Base-by-base conservation (phyloP, 1,139 yeast species). In the Casaregolazyma suthepensis region DNA sequence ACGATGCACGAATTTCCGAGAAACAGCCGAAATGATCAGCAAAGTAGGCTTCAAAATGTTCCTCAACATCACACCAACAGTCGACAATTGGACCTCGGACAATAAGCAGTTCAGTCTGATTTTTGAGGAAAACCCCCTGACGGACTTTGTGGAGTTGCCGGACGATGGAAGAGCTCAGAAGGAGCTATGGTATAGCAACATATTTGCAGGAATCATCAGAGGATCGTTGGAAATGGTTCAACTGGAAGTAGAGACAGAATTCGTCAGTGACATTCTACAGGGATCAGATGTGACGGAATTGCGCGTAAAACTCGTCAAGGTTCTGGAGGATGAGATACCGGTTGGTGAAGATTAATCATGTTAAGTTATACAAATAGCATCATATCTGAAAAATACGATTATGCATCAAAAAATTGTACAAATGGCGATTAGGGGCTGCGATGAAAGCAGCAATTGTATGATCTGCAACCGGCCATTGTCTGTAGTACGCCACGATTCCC, bases 191-290 rank as follows among this genome's bases (percentile, higher is more conserved):
- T 93, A 90, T 66, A 87, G 95, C 2, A 95, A 93, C 65, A 79
- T 93, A 3, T 73, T 90, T 43, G 87, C 94, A 60, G 99, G 99
- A 15, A 94, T 93, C 1, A 71, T 93, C 52, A 79, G 89, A 54
- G 98, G 99, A 2, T 93, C 96, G 0, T 72, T 93, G 54, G 96
- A 91, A 64, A 91, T 91, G 98, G 96, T 93, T 2, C 99, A 93
- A 67, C 73, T 93, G 63, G 96, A 91, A 58, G 91, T 91, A 54
- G 96, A 91, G 56, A 90, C 85, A 2, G 75, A 74, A 62, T 93
- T 91, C 68, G 80, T 88, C 3, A 81, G 84, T 61, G 99, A 93
- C 67, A 81, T 78, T 1, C 73, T 93, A 54, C 80, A 91, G 57
- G 99, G 98, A 0, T 94, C 90, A 62, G 84, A 84, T 19, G 74